Evolutionary conservation across 257 asterid genomes (phyloP), one percentile per base, ranked within the genome.

Genomic region (Gynochthodes officinalis): DNA sequence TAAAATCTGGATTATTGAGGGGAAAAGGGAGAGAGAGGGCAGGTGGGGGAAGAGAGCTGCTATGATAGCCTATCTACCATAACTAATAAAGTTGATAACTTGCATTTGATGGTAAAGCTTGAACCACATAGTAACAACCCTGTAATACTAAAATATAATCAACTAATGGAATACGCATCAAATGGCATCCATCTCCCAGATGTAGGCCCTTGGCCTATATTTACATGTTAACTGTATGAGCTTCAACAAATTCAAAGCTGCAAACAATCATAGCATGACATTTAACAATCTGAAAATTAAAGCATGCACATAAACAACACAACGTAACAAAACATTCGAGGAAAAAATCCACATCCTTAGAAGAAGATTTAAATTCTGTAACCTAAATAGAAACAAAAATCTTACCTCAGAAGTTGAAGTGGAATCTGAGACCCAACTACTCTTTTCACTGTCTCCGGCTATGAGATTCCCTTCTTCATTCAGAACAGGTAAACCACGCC

Each of bases 391-490:
- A 65, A 50, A 14, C 21, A 1, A 14, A 43, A 74, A 50, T 66
- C 58, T 60, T 82, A 92, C 98, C 93, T 92, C 97, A 23, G 96
- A 87, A 64, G 95, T 83, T 52, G 96, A 83, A 49, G 91, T 37
- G 58, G 87, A 74, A 74, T 90, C 94, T 53, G 88, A 67, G n/a
- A 75, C 79, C 82, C 75, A 83, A 72, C 77, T 75, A 81, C 86
- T 77, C 87, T 85, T 91, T 63, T 81, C 93, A 76, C 90, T 72
- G 59, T 88, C 97, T 42, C 89, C 92, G 9, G 81, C 69, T 67
- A 87, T 81, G 70, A 90, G 83, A 89, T 82, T 87, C 54, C 98
- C 97, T 73, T 95, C 91, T 89, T 92, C 98, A 19, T 90, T 89
- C 55, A 95, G 70, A 67, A 95, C 81, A 7, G 99, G 98, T 39